Evolutionary conservation across 148 eudicot species (phyloP).

Genomic region (Limonium bicolor): DNA sequence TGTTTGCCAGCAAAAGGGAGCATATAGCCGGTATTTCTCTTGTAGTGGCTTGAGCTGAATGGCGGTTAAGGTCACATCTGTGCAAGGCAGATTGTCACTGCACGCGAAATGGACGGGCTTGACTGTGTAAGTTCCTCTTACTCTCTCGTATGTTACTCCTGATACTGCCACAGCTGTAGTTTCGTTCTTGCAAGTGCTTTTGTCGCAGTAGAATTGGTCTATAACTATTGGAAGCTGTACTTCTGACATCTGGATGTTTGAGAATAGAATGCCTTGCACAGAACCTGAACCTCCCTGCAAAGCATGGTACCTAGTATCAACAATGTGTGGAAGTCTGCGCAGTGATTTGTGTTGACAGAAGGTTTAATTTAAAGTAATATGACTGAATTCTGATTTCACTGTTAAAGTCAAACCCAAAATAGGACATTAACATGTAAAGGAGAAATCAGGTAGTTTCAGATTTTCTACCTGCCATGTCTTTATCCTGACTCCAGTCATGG

Average conservation of each 20-base stretch:
- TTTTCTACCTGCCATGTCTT: slow-evolving; percentile 95
- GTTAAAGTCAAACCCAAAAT: neutral
- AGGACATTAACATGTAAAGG: neutral
- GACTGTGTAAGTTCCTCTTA: slow-evolving; percentile 86
- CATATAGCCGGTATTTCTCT: slow-evolving; percentile 45
- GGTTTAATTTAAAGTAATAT: neutral
- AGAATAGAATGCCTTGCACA: slow-evolving; percentile 61
- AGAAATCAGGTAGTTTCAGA: neutral
- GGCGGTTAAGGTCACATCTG: slow-evolving; percentile 42
- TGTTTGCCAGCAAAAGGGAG: slow-evolving; percentile 80
- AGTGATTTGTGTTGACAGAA: no score
- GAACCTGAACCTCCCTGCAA: slow-evolving; percentile 87
- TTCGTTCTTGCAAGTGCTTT: slow-evolving; percentile 57
- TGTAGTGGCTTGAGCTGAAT: slow-evolving; percentile 60
- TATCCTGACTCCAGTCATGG: slow-evolving; percentile 88
- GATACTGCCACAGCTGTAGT: slow-evolving; percentile 74
- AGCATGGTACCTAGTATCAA: no score
- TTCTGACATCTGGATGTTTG: slow-evolving; percentile 71
- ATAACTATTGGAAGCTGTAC: slow-evolving; percentile 82
- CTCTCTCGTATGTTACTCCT: slow-evolving; percentile 55
- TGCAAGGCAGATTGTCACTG: slow-evolving; percentile 78
- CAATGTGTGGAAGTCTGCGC: no score
- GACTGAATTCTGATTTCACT: neutral
- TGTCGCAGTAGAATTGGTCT: slow-evolving; percentile 91
- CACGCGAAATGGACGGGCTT: slow-evolving; percentile 90